Conservation (phyloP, 1,284 basidiomycete species). For the Psilocybe mexicana region DNA sequence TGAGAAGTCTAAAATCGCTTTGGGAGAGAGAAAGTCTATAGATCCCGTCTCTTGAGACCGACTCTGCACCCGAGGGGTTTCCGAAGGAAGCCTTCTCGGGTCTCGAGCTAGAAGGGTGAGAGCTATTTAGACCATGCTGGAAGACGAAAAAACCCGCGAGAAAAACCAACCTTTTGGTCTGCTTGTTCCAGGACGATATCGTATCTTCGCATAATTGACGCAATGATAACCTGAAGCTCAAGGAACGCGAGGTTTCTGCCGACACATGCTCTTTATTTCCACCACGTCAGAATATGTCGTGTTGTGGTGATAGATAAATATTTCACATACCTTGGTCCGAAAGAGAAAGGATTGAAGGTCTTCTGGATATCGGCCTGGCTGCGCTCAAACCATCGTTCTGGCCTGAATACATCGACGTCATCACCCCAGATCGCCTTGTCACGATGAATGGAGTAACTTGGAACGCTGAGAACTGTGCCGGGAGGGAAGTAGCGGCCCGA, state of each 20-base stretch:
- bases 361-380: conserved; percentile 61
- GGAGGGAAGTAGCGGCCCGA: conserved; percentile 63
- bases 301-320: not conserved
- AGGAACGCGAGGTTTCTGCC: conserved; percentile 75
- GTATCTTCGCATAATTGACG: conserved; percentile 72
- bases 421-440: conserved; percentile 72
- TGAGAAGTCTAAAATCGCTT: not conserved
- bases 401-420: conserved; percentile 75
- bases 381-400: conserved; percentile 80
- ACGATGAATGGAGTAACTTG: conserved; percentile 79
- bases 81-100: conserved; percentile 76
- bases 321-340: conserved; percentile 55
- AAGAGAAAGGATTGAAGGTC: conserved; percentile 77
- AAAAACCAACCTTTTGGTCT: conserved; percentile 50
- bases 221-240: conserved; percentile 74
- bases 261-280: conserved; percentile 58
- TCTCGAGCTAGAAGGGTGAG: conserved; percentile 49
- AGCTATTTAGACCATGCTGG: conserved; percentile 1
- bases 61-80: conserved; percentile 70
- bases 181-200: conserved; percentile 66
- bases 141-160: not conserved
- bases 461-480: conserved; percentile 74
- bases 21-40: not conserved
- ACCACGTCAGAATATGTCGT: conserved; percentile 2
- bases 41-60: conserved; percentile 60